These are phyloP conservation scores for Talaromyces atroroseus DNA, from an alignment of 2,329 filamentous ascomycete species.

Conservation along the genomic window DNA sequence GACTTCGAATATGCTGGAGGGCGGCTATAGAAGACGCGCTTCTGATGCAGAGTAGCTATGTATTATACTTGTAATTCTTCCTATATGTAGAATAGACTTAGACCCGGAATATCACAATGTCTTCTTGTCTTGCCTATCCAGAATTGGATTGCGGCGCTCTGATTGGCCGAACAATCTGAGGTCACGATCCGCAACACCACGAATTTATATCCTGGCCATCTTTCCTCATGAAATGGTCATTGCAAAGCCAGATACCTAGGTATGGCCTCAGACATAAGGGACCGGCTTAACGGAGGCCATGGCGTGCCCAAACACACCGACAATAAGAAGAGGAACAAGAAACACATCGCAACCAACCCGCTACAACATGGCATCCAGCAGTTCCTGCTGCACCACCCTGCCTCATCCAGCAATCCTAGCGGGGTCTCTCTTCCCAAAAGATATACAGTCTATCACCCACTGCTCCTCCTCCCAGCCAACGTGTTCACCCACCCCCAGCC, in stretches of 20 bases:
- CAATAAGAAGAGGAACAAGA: background rate
- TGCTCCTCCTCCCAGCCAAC: conserved; percentile 52
- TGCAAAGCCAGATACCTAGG: too few relatives aligned
- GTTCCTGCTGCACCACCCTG: conserved; percentile 19
- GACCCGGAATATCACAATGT: too few relatives aligned
- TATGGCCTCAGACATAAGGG: background rate
- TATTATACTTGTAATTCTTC: background rate
- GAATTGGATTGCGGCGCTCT: too few relatives aligned
- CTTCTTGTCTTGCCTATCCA: too few relatives aligned
- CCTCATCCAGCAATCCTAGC: background rate
- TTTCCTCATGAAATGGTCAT: too few relatives aligned
- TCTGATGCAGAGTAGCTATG: background rate
- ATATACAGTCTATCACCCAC: conserved; percentile 53
- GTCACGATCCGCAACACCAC: too few relatives aligned
- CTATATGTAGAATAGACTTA: background rate
- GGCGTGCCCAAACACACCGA: background rate
- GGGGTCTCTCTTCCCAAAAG: conserved; percentile 27
- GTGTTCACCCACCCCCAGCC: conserved; percentile 33
- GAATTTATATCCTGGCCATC: too few relatives aligned
- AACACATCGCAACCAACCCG: conserved; percentile 21
- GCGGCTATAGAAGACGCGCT: conserved; percentile 18
- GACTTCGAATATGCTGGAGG: conserved; percentile 68
- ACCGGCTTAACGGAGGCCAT: too few relatives aligned
- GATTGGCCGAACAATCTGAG: too few relatives aligned
- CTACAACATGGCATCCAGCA: conserved; percentile 28